Base-by-base conservation (phyloP, 2,329 filamentous ascomycete genomes). In the Ceratocystiopsis minuta region DNA sequence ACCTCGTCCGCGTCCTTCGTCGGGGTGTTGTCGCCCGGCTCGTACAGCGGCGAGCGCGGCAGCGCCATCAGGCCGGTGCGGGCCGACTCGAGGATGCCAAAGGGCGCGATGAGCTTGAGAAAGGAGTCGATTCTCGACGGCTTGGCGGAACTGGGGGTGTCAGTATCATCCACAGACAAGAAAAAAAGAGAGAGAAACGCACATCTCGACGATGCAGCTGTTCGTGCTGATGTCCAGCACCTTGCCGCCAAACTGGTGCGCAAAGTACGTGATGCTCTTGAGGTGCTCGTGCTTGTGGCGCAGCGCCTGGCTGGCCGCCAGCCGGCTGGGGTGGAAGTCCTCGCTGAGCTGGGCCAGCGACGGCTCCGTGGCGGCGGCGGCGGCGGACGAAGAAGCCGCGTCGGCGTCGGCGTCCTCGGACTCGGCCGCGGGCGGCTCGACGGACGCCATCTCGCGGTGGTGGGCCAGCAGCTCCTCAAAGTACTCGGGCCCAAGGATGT, bases 121-220 rank as follows among this genome's bases (percentile, higher is more conserved):
- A 95, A 98, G 2, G 86, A 93, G 63, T 98, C 86, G 56, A 98
- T 94, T 62, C 90, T 80, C 47, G 70, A 75, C 33, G 85, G 87
- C 64, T 98, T 98, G 46, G 90, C 90, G 42, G 86, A 94, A 9
- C 80, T 86, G 52, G 33, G 7, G 7, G 20, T 4, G 34, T 45
- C 35, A 42, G 44, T 18, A 35, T n/a, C 17, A 13, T 12, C 1
- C 12, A 7, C 14, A 12, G 12, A 34, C 11, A 28, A 42, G 38
- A 46, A 39, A 38, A 36, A 9, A 39, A 37, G 16, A 16, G n/a
- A 32, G 17, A 24, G 6, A 16, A 11, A 72, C 81, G 72, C 72
- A 88, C 83, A 98, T 62, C 63, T 98, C 90, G 46, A 98, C 87
- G 60, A 96, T 96, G 64, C 90, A 96, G 65, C 92, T 96, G 63